Base-by-base conservation (phyloP, 805 yeast species). In the Ascoidea rubescens region DNA sequence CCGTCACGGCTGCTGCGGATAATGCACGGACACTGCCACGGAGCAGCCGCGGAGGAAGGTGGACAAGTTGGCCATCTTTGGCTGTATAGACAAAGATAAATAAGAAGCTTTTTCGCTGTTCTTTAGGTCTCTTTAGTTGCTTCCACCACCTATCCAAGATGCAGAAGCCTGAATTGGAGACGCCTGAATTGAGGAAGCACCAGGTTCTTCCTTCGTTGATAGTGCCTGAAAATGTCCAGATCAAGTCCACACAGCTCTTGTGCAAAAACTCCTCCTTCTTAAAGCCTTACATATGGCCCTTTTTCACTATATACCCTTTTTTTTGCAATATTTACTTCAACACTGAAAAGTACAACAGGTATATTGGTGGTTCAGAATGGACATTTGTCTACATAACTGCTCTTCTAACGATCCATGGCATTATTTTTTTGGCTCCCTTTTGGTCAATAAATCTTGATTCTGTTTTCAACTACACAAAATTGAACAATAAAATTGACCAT, bases 291-390 rank as follows among this genome's bases (percentile, higher is more conserved):
- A 82, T 84, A 30, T 79, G 86, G 74, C 96, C 96, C 7, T 90
- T 89, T 65, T 66, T 84, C 54, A 73, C 84, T 48, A 67, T 87
- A 48, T 91, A 91, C 64, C 96, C 96, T 5, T 62, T 75, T 17
- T 87, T 86, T 64, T 69, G 71, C 51, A 79, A 84, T 60, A 65
- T 87, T 45, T 91, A 86, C 65, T 60, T 66, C 54, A 68, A 70
- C 55, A 78, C 82, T 53, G 14, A 10, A 10, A 37, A 37, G 14
- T 91, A 91, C 66, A 98, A 91, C 53, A 71, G 68, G 53, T 87
- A 87, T 64, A 84, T 91, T 61, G 84, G 77, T 48, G 96, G 96
- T 31, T 76, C 84, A 48, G 99, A 91, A 69, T 93, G 99, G 98
- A 93, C 98, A 0, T 87, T 87, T 65, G 93, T 91, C 44, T 90